Percentiles rank a stretch among this genome's conserved stretches.
These are phyloP conservation scores for Desmodesmus armatus DNA, from an alignment of 139 green algal genomes.

Conservation along the genomic window DNA sequence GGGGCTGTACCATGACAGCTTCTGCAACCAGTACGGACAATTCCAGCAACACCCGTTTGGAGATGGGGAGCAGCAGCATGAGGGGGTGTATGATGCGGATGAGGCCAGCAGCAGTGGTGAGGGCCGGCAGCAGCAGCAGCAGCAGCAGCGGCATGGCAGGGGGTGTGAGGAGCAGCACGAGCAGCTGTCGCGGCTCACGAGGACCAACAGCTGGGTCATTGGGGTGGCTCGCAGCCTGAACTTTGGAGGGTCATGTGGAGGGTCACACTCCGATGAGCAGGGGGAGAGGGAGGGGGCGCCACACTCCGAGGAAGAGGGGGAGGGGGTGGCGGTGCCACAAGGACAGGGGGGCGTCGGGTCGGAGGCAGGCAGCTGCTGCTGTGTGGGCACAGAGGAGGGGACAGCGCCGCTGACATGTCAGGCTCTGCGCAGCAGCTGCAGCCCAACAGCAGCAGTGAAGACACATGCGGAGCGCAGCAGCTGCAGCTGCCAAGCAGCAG, in stretches of 20 bases:
- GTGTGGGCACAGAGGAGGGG: too few species aligned
- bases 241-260: neutral
- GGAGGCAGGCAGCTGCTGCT: neutral
- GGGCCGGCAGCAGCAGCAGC: neutral
- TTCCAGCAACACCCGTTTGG: constrained; percentile 21
- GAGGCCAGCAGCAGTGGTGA: too few species aligned
- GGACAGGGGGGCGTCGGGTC: neutral
- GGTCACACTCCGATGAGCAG: neutral
- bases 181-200: neutral
- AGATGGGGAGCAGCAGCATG: neutral
- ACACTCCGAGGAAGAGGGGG: neutral
- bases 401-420: too few species aligned
- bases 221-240: neutral
- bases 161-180: neutral
- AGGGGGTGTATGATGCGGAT: neutral
- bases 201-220: neutral
- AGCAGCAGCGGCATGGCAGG: neutral
- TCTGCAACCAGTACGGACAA: too few species aligned
- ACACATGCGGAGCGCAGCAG: too few species aligned
- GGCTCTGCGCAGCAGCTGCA: too few species aligned
- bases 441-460: too few species aligned
- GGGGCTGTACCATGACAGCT: too few species aligned
- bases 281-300: neutral
- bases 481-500: too few species aligned
- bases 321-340: neutral